Base-by-base conservation (phyloP, 164 flowering plant species). In the Platanus orientalis region DNA sequence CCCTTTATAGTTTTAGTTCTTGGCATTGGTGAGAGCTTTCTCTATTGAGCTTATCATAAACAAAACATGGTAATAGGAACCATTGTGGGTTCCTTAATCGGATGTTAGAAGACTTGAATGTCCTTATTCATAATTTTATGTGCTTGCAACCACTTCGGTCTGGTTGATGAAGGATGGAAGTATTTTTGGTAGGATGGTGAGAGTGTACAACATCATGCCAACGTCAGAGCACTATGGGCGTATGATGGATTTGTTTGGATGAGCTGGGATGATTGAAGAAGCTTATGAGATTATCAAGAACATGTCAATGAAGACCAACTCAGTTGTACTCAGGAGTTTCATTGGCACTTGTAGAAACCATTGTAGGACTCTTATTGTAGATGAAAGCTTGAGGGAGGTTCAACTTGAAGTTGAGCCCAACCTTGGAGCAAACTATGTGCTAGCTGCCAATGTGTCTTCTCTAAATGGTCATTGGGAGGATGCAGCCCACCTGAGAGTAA, bases 191-290 rank as follows among this genome's bases (percentile, higher is more conserved):
- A 55, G 50, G 66, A 85, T 81, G 85, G 71, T 62, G 58, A 71
- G 55, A 16, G 23, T 48, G 2, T 75, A 79, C 61, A 57, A 64
- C 23, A 74, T 85, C 50, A 51, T 48, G 61, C 87, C 87, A n/a
- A 76, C 73, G 25, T 62, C 81, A 74, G 85, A 82, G 71, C 89
- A 84, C 54, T 84, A 79, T 62, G 87, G 89, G 30, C 79, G 87
- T 70, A 76, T 83, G 80, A 84, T 83, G 36, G 85, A 85, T 71
- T 36, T 85, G 71, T 67, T 73, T 73, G 86, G 81, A 55, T 71
- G 89, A 56, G 84, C 83, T 29, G 90, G 86, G 28, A 59, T 76
- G 81, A 67, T 81, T 36, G 76, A 75, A 51, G 79, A 81, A 66
- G 86, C 84, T 55, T 75, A 75, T 61, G 73, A 59, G 65, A 55